Evolutionary conservation across 768 basidiomycete species (phyloP).

Genomic region (Calocybe cyanea): DNA sequence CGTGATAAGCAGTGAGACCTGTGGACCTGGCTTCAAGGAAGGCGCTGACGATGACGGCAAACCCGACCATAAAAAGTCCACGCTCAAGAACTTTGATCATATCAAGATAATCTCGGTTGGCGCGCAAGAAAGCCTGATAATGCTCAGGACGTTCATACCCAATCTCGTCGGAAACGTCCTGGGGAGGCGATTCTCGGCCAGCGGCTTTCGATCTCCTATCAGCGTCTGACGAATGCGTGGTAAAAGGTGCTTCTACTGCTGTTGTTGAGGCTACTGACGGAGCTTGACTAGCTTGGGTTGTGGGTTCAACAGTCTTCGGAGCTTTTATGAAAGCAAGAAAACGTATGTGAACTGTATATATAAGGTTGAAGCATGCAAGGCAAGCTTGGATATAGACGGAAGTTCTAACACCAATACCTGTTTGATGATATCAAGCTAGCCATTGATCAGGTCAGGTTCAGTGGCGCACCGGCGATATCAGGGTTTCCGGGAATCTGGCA

Average conservation of each 20-base stretch:
- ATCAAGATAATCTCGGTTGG: neutral
- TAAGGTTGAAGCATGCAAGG: neutral
- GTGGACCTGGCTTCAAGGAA: constrained; percentile 3
- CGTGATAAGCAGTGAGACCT: constrained; percentile 4
- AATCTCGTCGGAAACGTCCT: too few species aligned
- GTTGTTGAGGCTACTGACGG: neutral
- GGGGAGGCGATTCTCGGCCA: too few species aligned
- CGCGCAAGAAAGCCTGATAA: neutral
- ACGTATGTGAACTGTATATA: neutral
- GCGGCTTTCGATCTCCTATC: too few species aligned
- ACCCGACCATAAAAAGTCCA: constrained; percentile 4
- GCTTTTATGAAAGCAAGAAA: neutral
- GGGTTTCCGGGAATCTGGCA: constrained; percentile 9
- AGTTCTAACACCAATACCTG: constrained; percentile 3
- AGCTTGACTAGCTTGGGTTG: neutral
- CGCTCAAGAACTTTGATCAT: constrained; percentile 2
- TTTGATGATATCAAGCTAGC: too few species aligned
- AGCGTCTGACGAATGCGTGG: too few species aligned
- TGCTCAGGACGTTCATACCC: too few species aligned
- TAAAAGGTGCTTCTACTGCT: neutral
- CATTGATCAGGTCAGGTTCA: too few species aligned
- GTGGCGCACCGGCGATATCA: too few species aligned
- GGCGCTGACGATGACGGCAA: constrained; percentile 3
- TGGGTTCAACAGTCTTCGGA: neutral
- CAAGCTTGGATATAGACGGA: constrained; percentile 7